phyloP scores from a whole-genome alignment of 2,329 filamentous ascomycete species.

The Aspergillus aculeatus region DNA sequence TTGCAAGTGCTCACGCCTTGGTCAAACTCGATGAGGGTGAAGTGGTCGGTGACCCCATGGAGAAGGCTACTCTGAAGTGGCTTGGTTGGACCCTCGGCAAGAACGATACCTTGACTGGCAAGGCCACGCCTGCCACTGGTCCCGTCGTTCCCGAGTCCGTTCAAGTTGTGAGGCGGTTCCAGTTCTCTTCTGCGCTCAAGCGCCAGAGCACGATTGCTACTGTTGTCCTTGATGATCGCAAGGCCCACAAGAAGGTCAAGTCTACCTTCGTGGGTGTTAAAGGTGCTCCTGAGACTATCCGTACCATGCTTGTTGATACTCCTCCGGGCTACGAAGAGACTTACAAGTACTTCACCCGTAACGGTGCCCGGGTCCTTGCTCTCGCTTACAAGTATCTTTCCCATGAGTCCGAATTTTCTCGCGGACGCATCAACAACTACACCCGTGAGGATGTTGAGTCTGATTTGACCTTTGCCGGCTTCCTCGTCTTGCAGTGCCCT shows the following conservation, averaged over 20 bases:
- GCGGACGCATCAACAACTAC: slow-evolving; percentile 84
- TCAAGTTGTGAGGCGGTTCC: slow-evolving; percentile 94
- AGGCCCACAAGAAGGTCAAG: slow-evolving; percentile 71
- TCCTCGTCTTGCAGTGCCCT: slow-evolving; percentile 91
- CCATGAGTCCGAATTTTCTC: slow-evolving; percentile 74
- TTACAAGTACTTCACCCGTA: slow-evolving; percentile 95
- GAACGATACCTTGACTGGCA: slow-evolving; percentile 79
- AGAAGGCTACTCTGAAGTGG: slow-evolving; percentile 87
- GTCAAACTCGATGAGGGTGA: slow-evolving; percentile 97
- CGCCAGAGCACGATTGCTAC: slow-evolving; percentile 92
- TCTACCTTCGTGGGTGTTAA: slow-evolving; percentile 95
- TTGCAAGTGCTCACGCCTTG: slow-evolving; percentile 91
- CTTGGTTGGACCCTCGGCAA: slow-evolving; percentile 91
- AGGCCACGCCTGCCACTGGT: slow-evolving; percentile 45
- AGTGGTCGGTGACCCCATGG: slow-evolving; percentile 97
- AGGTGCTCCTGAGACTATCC: slow-evolving; percentile 94
- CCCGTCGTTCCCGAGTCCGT: slow-evolving; percentile 65
- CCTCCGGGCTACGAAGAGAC: slow-evolving; percentile 94
- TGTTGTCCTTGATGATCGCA: slow-evolving; percentile 68
- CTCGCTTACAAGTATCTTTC: slow-evolving; percentile 92
- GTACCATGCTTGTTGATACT: slow-evolving; percentile 81
- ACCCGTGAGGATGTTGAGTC: slow-evolving; percentile 90
- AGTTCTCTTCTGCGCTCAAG: slow-evolving; percentile 95
- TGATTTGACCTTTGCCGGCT: slow-evolving; percentile 84
- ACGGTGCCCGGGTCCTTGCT: slow-evolving; percentile 89